phyloP scores from a whole-genome alignment of 257 asterid species.

The Buddleja alternifolia region DNA sequence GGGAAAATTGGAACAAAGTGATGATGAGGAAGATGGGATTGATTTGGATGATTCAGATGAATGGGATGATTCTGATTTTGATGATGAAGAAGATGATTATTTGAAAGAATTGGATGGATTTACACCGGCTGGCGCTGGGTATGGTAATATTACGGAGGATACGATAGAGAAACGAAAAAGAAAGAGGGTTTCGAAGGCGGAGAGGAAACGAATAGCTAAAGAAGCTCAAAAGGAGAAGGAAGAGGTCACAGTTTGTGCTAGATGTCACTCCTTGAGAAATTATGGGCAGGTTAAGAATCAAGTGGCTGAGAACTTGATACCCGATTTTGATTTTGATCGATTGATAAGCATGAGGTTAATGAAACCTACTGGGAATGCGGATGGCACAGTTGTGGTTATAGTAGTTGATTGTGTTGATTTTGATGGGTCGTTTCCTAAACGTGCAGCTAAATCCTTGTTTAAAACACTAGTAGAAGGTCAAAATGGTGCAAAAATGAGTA shows the following conservation, averaged over 20 bases:
- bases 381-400: slow-evolving; percentile 84
- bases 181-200: slow-evolving; percentile 68
- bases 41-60: slow-evolving; percentile 67
- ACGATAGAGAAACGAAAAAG: slow-evolving; percentile 53
- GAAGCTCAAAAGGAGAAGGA: slow-evolving; percentile 66
- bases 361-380: slow-evolving; percentile 85
- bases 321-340: slow-evolving; percentile 88
- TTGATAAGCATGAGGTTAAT: slow-evolving; percentile 75
- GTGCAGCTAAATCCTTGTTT: slow-evolving; percentile 84
- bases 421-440: slow-evolving; percentile 93
- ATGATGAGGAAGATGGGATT: slow-evolving; percentile 47
- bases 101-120: slow-evolving; percentile 78
- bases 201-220: slow-evolving; percentile 68
- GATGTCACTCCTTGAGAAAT: slow-evolving; percentile 88
- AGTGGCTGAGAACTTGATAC: slow-evolving; percentile 79
- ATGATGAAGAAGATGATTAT: slow-evolving; percentile 51
- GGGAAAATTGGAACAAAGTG: slow-evolving; percentile 41
- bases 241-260: slow-evolving; percentile 85
- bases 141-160: slow-evolving; percentile 88
- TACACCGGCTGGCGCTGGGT: slow-evolving; percentile 82
- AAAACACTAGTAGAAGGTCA: slow-evolving; percentile 56
- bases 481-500: slow-evolving; percentile 55
- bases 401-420: slow-evolving; percentile 95
- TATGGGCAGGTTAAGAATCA: slow-evolving; percentile 91
- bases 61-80: slow-evolving; percentile 60